These are phyloP conservation scores for Aspergillus sp. DNA, from an alignment of 2,329 filamentous ascomycete species.

Conservation along the genomic window DNA sequence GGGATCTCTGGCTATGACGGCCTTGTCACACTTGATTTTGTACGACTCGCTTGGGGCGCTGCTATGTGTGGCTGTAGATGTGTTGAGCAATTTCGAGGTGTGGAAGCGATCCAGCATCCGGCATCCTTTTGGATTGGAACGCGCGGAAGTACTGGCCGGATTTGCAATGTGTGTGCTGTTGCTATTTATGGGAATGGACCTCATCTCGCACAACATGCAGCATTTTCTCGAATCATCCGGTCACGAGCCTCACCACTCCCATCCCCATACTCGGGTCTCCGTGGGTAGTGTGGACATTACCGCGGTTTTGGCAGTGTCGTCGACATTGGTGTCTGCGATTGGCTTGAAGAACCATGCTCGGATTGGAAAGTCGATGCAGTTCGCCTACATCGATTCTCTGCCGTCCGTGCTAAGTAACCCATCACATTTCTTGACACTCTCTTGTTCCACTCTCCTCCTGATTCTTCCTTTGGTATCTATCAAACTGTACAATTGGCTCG, in stretches of 20 bases:
- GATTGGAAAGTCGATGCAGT: slow-evolving; percentile 84
- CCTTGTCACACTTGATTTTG: slow-evolving; percentile 84
- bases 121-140: slow-evolving; percentile 86
- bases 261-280: slow-evolving; percentile 58
- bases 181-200: slow-evolving; percentile 93
- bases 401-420: slow-evolving; percentile 88
- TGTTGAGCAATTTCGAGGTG: slow-evolving; percentile 93
- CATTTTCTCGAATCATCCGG: slow-evolving; percentile 75
- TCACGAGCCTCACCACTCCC: slow-evolving; percentile 65
- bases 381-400: slow-evolving; percentile 71
- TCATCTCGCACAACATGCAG: slow-evolving; percentile 87
- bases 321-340: slow-evolving; percentile 78
- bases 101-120: slow-evolving; percentile 89
- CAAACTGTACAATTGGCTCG: slow-evolving; percentile 73
- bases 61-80: slow-evolving; percentile 84
- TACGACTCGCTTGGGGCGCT: slow-evolving; percentile 91
- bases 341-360: slow-evolving; percentile 82
- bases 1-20: slow-evolving; percentile 82
- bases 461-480: slow-evolving; percentile 74
- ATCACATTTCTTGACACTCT: slow-evolving; percentile 87
- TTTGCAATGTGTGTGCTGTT: slow-evolving; percentile 95
- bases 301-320: slow-evolving; percentile 69
- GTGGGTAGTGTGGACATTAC: slow-evolving; percentile 74
- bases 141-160: slow-evolving; percentile 86
- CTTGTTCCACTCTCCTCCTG: slow-evolving; percentile 71